Base-by-base conservation (phyloP, 2,329 filamentous ascomycete genomes). In the Phyllosticta citriasiana region DNA sequence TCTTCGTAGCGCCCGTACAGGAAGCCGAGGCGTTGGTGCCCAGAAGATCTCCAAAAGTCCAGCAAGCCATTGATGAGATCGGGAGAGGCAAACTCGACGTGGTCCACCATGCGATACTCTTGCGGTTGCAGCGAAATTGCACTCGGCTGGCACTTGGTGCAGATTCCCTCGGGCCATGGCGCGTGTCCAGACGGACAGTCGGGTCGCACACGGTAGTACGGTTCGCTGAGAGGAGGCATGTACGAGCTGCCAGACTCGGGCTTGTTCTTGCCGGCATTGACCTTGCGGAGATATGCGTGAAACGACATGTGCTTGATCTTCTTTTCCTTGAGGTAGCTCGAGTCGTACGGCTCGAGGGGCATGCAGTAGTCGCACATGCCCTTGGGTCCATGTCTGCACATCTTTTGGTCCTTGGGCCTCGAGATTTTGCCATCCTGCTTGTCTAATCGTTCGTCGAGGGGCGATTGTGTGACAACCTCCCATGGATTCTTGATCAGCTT, bases 291-390 rank as follows among this genome's bases (percentile, higher is more conserved):
- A 73, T 97, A 87, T 4, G 92, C 89, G 75, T 99, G 94, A 77
- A 97, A 97, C 0, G 94, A 97, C 27, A 94, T 81, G 74, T 99
- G 96, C 75, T 99, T 99, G 82, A 99, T 97, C 81, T 97, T 97
- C 80, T 93, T 95, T 68, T 99, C 93, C 30, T 85, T 84, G 19
- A 99, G 82, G 69, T 97, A 97, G 61, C 86, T 86, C n/a, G 88
- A 75, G 70, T 95, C 87, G 75, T 96, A 99, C 0, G 94, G 94
- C 70, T 99, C 94, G 57, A 97, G 78, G 0, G 95, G 95, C 84
- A 96, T 96, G 78, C 94, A 99, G 76, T 97, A 95, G 76, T 99
- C 94, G 75, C 94, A 99, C 94, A 99, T 99, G 73, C 94, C 94
- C 76, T 96, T 97, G 57, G 88, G 87, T 1, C 93, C 93, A 73